These are phyloP conservation scores for Wickerhamomyces ciferrii DNA, from an alignment of 805 yeast species.

Conservation along the genomic window DNA sequence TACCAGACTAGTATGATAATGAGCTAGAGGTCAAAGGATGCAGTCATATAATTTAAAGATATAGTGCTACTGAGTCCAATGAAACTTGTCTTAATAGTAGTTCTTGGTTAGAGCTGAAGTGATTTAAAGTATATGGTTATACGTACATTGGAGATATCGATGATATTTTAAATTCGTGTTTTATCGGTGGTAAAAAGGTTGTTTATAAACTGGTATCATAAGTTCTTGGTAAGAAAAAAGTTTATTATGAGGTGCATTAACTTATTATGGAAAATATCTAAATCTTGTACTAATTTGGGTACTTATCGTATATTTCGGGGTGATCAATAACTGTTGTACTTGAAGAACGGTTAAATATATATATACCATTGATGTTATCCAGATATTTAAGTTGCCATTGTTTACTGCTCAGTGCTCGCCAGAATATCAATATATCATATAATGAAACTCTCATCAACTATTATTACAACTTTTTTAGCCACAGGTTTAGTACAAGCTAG, in stretches of 20 bases:
- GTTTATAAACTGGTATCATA: not conserved
- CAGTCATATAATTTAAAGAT: no score
- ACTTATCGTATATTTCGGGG: not conserved
- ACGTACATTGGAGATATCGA: not conserved
- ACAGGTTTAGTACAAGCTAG: conserved; percentile 13
- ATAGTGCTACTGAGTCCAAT: no score
- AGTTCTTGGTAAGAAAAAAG: not conserved
- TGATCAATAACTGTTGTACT: not conserved
- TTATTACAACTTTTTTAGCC: conserved; percentile 11
- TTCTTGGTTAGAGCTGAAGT: no score
- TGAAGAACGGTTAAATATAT: not conserved
- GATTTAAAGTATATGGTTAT: no score
- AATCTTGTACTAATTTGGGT: not conserved
- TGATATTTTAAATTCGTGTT: not conserved
- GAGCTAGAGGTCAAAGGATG: no score
- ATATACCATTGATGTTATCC: not conserved
- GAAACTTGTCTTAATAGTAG: no score
- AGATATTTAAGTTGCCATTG: no score
- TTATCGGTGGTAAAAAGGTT: not conserved
- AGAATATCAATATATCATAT: no score
- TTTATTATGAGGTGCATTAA: not conserved
- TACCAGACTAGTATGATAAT: no score
- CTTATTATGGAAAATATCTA: not conserved
- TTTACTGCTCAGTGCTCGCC: no score
- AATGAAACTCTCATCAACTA: conserved; percentile 1